Evolutionary conservation across 139 green algal species (phyloP).

Genomic region (Picochlorum sp.): DNA sequence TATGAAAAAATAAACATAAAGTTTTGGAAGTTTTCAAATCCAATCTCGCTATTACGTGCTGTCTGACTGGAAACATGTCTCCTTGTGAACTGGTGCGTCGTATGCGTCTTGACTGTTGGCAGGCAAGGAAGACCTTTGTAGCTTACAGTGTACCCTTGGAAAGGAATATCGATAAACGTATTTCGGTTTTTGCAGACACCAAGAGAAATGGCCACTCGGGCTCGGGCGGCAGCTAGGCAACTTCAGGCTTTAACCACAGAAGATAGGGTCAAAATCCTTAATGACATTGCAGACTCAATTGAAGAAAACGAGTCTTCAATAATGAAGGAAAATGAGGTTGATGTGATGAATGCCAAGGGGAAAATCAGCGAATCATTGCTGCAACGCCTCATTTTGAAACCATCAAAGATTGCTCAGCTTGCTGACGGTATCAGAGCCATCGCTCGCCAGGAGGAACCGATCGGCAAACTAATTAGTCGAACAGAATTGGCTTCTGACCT

Average conservation of each 20-base stretch:
- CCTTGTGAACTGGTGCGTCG: too few species aligned
- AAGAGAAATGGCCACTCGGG: slow-evolving; percentile 29
- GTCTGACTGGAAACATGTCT: too few species aligned
- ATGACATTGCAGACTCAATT: slow-evolving; percentile 70
- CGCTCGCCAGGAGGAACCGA: slow-evolving; percentile 67
- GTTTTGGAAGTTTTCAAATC: too few species aligned
- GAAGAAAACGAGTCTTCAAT: slow-evolving; percentile 61
- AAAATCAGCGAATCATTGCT: slow-evolving; percentile 66
- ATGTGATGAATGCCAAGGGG: slow-evolving; percentile 42
- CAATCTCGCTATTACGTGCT: too few species aligned
- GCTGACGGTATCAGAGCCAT: slow-evolving; percentile 82
- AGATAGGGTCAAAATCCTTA: slow-evolving; percentile 55
- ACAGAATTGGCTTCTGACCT: slow-evolving; percentile 87
- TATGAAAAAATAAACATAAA: too few species aligned
- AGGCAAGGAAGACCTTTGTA: too few species aligned
- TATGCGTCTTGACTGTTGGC: too few species aligned
- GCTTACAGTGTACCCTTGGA: too few species aligned
- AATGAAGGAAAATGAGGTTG: slow-evolving; percentile 69
- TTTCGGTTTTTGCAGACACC: not conserved
- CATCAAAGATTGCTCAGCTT: slow-evolving; percentile 80
- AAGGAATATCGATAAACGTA: too few species aligned
- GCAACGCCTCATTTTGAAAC: slow-evolving; percentile 89
- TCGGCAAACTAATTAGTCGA: slow-evolving; percentile 48
- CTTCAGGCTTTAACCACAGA: slow-evolving; percentile 65
- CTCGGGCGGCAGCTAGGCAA: slow-evolving; percentile 58